Evolutionary conservation across 83 land plant species (phyloP).

Genomic region (Picea abies): DNA sequence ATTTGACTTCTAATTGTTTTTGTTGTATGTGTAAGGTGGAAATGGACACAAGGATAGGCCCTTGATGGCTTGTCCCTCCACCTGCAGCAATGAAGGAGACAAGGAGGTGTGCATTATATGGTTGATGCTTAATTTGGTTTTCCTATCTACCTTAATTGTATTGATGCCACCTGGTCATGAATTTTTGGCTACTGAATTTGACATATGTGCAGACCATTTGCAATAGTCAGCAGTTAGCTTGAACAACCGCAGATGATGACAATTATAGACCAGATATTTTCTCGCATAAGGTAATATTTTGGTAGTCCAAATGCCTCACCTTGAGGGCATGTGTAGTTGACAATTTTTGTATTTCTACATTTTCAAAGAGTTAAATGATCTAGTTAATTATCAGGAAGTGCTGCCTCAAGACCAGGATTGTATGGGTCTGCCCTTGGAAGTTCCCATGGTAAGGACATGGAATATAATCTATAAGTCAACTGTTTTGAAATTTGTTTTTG

Average conservation of each 20-base stretch:
- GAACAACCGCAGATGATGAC: not conserved
- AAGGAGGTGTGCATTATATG: slow-evolving; percentile 3
- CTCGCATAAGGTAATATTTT: not conserved
- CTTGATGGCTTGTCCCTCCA: slow-evolving; percentile 6
- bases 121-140: slow-evolving; percentile 1
- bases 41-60: slow-evolving; percentile 3
- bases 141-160: not conserved
- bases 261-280: not conserved
- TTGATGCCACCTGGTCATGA: not conserved
- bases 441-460: slow-evolving; percentile 3
- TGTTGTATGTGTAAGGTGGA: not conserved
- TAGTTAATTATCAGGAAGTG: not conserved
- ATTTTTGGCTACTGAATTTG: not conserved
- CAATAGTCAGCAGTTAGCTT: slow-evolving; percentile 5
- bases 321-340: not conserved
- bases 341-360: not conserved
- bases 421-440: not conserved
- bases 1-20: not conserved
- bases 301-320: not conserved
- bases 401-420: not conserved
- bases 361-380: not conserved
- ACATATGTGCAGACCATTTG: slow-evolving; percentile 8
- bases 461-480: not conserved
- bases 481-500: not conserved
- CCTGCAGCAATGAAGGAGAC: slow-evolving; percentile 12